Percentiles rank a stretch among this genome's conserved stretches.
Conservation (phyloP, 2,329 filamentous ascomycete species). For the Fusarium camptoceras region DNA sequence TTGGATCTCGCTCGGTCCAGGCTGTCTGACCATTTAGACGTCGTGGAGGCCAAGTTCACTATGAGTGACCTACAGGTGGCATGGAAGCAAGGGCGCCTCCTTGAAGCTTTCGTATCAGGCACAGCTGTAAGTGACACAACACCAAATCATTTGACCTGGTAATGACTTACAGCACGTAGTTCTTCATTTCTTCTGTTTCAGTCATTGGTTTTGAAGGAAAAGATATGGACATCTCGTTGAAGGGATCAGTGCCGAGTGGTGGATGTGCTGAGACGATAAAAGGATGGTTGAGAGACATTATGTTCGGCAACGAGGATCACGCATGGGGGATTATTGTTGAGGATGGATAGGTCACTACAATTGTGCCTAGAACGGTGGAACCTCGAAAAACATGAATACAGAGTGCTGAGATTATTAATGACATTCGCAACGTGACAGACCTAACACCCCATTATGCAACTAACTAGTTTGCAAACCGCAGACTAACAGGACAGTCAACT, state of each 20-base stretch:
- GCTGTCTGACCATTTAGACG: fast-evolving
- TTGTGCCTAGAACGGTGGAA: no score
- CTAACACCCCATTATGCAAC: no score
- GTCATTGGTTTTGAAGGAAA: not conserved
- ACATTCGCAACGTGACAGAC: no score
- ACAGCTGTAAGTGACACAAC: not conserved
- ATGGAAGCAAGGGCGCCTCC: not conserved
- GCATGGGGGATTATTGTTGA: not conserved
- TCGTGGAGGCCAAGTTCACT: not conserved
- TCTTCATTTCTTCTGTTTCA: not conserved
- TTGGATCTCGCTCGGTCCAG: not conserved
- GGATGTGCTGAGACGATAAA: not conserved
- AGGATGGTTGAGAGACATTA: not conserved
- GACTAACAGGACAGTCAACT: no score
- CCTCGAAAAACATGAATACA: no score
- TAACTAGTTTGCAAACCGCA: no score
- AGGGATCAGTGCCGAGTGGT: not conserved
- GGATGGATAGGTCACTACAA: not conserved
- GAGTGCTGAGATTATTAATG: no score
- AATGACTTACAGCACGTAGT: not conserved
- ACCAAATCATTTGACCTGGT: fast-evolving
- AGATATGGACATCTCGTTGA: not conserved
- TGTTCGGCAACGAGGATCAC: not conserved
- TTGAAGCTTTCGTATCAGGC: not conserved
- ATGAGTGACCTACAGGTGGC: fast-evolving